Percentiles rank a stretch among this genome's conserved stretches.
Conservation (phyloP, 2,329 filamentous ascomycete genomes). For the Neonectria punicea region DNA sequence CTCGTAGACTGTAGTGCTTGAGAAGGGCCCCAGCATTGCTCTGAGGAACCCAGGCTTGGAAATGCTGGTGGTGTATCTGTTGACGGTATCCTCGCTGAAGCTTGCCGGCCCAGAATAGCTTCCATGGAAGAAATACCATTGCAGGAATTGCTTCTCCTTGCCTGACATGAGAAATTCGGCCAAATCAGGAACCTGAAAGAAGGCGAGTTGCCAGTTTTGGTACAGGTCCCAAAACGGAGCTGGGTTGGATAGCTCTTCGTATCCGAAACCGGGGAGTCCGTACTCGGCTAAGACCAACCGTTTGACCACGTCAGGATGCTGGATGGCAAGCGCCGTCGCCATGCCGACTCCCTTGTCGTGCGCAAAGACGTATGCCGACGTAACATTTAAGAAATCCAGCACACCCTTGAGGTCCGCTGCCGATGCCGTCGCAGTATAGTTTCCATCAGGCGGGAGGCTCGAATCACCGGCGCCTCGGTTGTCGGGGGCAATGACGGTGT, state of each 20-base stretch:
- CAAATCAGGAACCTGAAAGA: conserved; percentile 58
- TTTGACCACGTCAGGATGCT: conserved; percentile 49
- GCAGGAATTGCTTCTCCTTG: conserved; percentile 53
- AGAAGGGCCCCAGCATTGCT: conserved; percentile 52
- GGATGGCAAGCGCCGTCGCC: conserved; percentile 52
- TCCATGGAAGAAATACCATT: conserved; percentile 59
- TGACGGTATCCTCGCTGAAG: conserved; percentile 52
- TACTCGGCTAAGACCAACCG: conserved; percentile 54
- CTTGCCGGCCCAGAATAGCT: conserved; percentile 53
- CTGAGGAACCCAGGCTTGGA: conserved; percentile 56
- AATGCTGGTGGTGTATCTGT: conserved; percentile 52
- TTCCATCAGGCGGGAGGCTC: conserved; percentile 48
- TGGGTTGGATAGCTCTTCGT: conserved; percentile 45
- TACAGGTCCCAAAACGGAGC: conserved; percentile 53
- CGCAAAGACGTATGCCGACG: conserved; percentile 54
- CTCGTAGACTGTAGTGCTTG: conserved; percentile 42
- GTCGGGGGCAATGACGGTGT: conserved; percentile 56
- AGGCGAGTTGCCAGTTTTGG: conserved; percentile 54
- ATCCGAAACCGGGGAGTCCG: conserved; percentile 54
- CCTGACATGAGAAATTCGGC: conserved; percentile 58
- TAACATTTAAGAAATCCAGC: conserved; percentile 55
- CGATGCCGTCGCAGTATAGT: conserved; percentile 54
- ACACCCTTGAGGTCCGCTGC: conserved; percentile 52
- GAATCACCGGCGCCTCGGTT: conserved; percentile 55
- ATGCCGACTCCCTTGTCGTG: conserved; percentile 59